Evolutionary conservation across 176 grass and related monocot species (phyloP).

Genomic region (Saccharum officinarum): DNA sequence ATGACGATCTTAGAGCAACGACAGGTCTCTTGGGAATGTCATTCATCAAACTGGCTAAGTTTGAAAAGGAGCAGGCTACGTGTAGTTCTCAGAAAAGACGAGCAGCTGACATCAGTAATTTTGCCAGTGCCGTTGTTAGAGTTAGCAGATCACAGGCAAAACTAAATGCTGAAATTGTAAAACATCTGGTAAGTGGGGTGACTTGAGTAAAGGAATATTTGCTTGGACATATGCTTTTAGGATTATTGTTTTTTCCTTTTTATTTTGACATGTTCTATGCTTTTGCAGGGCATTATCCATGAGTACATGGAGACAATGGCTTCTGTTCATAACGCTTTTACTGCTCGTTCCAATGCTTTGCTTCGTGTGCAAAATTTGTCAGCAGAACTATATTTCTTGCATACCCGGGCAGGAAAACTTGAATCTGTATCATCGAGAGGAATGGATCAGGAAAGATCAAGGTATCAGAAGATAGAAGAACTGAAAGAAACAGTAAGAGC

Average conservation of each 20-base stretch:
- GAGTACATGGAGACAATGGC: slow-evolving; percentile 79
- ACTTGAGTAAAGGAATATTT: slow-evolving; percentile 18
- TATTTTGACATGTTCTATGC: slow-evolving; percentile 34
- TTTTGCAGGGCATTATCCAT: slow-evolving; percentile 72
- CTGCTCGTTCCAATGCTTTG: slow-evolving; percentile 71
- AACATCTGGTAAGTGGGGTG: slow-evolving; percentile 65
- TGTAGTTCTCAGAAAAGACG: slow-evolving; percentile 62
- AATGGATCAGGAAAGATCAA: slow-evolving; percentile 65
- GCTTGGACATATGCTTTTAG: slow-evolving; percentile 12
- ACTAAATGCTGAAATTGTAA: slow-evolving; percentile 62
- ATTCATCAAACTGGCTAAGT: slow-evolving; percentile 84
- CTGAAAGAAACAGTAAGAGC: slow-evolving; percentile 69
- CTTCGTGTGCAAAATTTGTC: slow-evolving; percentile 68
- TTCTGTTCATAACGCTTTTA: slow-evolving; percentile 79
- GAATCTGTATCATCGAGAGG: slow-evolving; percentile 71
- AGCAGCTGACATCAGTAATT: slow-evolving; percentile 65
- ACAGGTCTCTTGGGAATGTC: slow-evolving; percentile 79
- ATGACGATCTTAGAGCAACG: slow-evolving; percentile 71
- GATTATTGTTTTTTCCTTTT: slow-evolving; percentile 10
- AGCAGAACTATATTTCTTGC: slow-evolving; percentile 62
- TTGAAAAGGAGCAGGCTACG: slow-evolving; percentile 63
- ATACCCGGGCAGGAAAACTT: slow-evolving; percentile 55
- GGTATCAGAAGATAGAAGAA: slow-evolving; percentile 69
- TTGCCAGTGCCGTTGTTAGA: slow-evolving; percentile 69
- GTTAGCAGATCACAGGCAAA: slow-evolving; percentile 73